phyloP scores from a whole-genome alignment of 2,329 filamentous ascomycete species.

The Epichloe gansuensis region DNA sequence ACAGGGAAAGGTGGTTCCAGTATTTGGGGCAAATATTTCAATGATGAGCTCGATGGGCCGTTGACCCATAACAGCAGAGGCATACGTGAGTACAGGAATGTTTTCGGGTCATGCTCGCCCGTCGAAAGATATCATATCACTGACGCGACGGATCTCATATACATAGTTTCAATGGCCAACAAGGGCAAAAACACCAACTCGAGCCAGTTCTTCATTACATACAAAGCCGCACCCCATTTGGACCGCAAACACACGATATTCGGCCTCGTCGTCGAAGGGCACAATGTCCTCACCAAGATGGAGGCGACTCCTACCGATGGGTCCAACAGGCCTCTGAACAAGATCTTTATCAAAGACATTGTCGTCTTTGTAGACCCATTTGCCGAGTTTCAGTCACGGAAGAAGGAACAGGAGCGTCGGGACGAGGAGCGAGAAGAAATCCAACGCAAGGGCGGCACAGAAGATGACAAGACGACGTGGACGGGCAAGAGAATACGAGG shows the following conservation, averaged over 20 bases:
- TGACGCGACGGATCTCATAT: conserved; percentile 1
- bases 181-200: conserved; percentile 98
- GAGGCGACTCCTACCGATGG: conserved; percentile 66
- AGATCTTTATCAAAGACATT: conserved; percentile 71
- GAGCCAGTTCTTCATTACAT: conserved; percentile 88
- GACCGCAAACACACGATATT: conserved; percentile 98
- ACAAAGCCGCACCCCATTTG: conserved; percentile 71
- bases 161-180: conserved; percentile 71
- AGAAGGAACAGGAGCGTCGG: conserved; percentile 46
- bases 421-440: conserved; percentile 49
- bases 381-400: conserved; percentile 76
- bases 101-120: too few relatives aligned
- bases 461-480: conserved; percentile 88
- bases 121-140: not conserved
- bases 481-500: conserved; percentile 79
- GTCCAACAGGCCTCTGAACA: conserved; percentile 60
- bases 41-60: conserved; percentile 85
- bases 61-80: conserved; percentile 72
- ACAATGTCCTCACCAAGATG: conserved; percentile 59
- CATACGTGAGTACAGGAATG: conserved; percentile 27
- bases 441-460: conserved; percentile 53
- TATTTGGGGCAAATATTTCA: conserved; percentile 89
- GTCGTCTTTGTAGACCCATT: conserved; percentile 90
- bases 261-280: conserved; percentile 66
- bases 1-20: conserved; percentile 83